Evolutionary conservation across 1,139 yeast species (phyloP).

Genomic region (Kodamaea arcana): DNA sequence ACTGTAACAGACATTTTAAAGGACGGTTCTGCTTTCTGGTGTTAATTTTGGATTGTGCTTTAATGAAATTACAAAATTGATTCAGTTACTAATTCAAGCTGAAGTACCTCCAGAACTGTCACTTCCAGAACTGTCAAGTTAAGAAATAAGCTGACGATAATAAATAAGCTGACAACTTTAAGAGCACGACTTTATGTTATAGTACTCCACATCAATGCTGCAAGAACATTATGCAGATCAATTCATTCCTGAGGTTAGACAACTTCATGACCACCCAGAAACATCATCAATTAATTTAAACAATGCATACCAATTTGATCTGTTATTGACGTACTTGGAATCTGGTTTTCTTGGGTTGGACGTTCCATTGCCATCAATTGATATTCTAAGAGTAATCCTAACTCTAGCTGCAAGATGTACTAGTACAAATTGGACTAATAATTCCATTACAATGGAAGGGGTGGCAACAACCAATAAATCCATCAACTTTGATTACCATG

Average conservation of each 20-base stretch:
- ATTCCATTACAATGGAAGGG: conserved; percentile 14
- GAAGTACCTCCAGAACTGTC: no score
- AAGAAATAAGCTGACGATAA: no score
- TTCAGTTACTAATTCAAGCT: no score
- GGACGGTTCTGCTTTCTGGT: no score
- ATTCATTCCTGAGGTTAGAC: conserved; percentile 22
- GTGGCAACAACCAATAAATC: conserved; percentile 17
- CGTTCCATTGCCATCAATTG: conserved; percentile 20
- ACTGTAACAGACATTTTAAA: background rate
- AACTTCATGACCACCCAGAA: conserved; percentile 10
- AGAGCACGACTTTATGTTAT: no score
- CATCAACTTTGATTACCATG: conserved; percentile 18
- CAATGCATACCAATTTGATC: conserved; percentile 28
- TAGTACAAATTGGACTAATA: conserved; percentile 23
- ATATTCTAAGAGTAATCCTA: conserved; percentile 26
- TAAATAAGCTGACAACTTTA: no score
- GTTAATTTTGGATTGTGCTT: no score
- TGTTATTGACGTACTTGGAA: conserved; percentile 26
- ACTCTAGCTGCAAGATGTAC: conserved; percentile 30
- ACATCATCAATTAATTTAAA: conserved; percentile 18
- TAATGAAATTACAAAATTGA: no score
- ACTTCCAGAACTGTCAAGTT: no score
- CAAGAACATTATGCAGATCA: conserved; percentile 22
- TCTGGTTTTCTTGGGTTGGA: conserved; percentile 10
- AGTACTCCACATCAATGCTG: no score